Evolutionary conservation across 177 flowering plant species (phyloP), one percentile per base, ranked within the genome.

Genomic region (Vitis hybrid): DNA sequence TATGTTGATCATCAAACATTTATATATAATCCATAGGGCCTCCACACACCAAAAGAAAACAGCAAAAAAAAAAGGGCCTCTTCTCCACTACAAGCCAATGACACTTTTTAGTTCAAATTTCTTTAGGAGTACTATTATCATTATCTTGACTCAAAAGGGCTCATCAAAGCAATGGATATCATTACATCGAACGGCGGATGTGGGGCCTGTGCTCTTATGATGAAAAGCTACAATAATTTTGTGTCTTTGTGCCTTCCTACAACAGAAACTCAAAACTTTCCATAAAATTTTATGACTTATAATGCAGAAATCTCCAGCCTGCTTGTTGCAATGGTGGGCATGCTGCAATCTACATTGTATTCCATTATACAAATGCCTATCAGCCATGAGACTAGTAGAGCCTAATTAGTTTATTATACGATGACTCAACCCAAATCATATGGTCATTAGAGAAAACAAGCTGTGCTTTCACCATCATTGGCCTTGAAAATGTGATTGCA

Each of bases 111-210:
- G 24, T 51, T 68, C 56, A 62, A 63, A 64, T 2, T 15, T 58
- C 31, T 65, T 68, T 57, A 53, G 19, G 5, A 66, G 15, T 11
- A 18, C 20, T 51, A 64, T 38, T 22, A 67, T 52, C 50, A 64
- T 72, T 67, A 50, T 50, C 75, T 77, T 77, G 80, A 75, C 76
- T 59, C 11, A 6, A 78, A 69, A 62, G 72, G 62, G 15, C 62
- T 28, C 33, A 75, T 69, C 13, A 77, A 59, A 38, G 47, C 64
- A 49, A 50, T 19, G 53, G 52, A 59, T 38, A 82, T 82, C 49
- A 82, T 81, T 82, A 71, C 68, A 78, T 79, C 78, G 22, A 87
- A 74, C 88, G 85, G 88, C 87, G 81, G 77, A 67, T 57, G 85
- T 80, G 86, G 86, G 85, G 52, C 64, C 70, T 77, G 71, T 74